A percentile compares a stretch with the other conserved stretches of the same genome.
phyloP scores from a whole-genome alignment of 768 basidiomycete genomes.

The Erythrobasidium yunnanense region DNA sequence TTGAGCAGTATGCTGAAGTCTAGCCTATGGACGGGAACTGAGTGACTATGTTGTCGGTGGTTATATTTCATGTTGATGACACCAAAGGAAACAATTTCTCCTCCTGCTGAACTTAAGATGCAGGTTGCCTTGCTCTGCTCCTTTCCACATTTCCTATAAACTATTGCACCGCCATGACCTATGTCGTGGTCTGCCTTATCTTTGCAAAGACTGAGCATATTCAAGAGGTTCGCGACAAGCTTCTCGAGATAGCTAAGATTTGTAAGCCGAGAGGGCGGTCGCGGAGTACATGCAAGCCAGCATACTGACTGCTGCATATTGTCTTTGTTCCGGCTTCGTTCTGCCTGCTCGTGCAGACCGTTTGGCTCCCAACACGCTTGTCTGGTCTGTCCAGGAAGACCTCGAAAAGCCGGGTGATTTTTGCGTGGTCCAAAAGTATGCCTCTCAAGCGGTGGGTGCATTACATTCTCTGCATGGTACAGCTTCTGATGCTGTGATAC shows the following conservation, averaged over 20 bases:
- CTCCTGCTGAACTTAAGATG: too few relatives aligned
- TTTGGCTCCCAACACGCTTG: neutral
- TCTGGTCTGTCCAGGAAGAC: neutral
- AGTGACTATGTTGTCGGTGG: neutral
- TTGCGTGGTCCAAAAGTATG: neutral
- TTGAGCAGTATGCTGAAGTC: conserved; percentile 4
- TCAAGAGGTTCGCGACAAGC: neutral
- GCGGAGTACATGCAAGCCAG: neutral
- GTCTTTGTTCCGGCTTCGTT: neutral
- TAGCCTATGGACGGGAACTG: neutral
- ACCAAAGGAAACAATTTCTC: too few relatives aligned
- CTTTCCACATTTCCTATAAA: too few relatives aligned
- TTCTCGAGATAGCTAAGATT: neutral
- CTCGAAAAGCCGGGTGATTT: neutral
- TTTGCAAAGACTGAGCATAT: neutral
- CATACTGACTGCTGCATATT: neutral
- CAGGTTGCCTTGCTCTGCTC: too few relatives aligned
- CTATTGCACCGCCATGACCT: neutral
- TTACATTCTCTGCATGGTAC: neutral
- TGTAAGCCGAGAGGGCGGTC: too few relatives aligned
- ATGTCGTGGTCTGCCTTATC: neutral
- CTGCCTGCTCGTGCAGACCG: neutral
- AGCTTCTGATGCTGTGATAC: neutral
- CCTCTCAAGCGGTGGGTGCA: neutral
- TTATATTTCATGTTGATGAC: too few relatives aligned